Percentiles rank a stretch among this genome's conserved stretches.
Conservation (phyloP, 306 rosid species). For the Vigna reflexopilosa region DNA sequence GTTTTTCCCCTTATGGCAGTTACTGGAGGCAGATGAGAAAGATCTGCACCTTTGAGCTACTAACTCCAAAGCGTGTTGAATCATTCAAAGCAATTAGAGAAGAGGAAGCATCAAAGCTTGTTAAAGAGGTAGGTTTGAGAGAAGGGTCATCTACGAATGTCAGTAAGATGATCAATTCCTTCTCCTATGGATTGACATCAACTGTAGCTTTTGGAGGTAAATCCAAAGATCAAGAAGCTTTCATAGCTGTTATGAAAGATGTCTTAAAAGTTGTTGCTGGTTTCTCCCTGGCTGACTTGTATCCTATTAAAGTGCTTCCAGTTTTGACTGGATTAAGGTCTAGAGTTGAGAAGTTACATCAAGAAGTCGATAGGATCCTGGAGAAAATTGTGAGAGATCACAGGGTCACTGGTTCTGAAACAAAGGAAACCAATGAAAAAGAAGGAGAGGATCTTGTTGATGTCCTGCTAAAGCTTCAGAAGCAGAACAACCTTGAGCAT, state of each 20-base stretch:
- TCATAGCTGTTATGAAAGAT: slow-evolving; percentile 17
- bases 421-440: not conserved
- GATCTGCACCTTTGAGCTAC: slow-evolving; percentile 40
- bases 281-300: slow-evolving; percentile 42
- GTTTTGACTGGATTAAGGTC: slow-evolving; percentile 31
- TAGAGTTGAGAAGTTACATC: slow-evolving; percentile 22
- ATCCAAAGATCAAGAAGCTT: slow-evolving; percentile 17
- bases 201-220: slow-evolving; percentile 36
- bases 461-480: slow-evolving; percentile 43
- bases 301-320: slow-evolving; percentile 40
- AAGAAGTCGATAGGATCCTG: slow-evolving; percentile 26
- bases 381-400: slow-evolving; percentile 25
- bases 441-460: slow-evolving; percentile 47
- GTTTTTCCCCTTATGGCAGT: slow-evolving; percentile 39
- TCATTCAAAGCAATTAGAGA: slow-evolving; percentile 37
- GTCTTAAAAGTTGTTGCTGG: not conserved
- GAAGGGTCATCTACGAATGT: slow-evolving; percentile 42
- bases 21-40: slow-evolving; percentile 48
- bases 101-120: slow-evolving; percentile 32
- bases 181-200: slow-evolving; percentile 20
- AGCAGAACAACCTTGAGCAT: slow-evolving; percentile 33
- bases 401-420: not conserved
- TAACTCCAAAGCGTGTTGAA: slow-evolving; percentile 35
- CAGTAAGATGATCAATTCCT: slow-evolving; percentile 10
- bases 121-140: slow-evolving; percentile 22